Base-by-base conservation (phyloP, 2,329 filamentous ascomycete species). In the Tolypocladium paradoxum region DNA sequence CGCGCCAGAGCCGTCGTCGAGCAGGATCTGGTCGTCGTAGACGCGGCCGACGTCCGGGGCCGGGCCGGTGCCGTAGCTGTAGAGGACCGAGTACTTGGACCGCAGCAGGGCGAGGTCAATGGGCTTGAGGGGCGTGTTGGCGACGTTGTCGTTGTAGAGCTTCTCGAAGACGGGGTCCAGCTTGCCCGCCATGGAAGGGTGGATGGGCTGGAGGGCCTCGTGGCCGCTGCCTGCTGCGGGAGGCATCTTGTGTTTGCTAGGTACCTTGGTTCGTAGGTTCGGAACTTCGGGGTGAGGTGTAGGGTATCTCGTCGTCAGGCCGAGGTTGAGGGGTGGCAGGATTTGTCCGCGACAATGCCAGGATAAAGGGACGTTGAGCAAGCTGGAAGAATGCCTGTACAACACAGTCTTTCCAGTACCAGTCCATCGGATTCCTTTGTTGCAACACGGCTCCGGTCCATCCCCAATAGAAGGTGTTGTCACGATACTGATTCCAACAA, bases 131-230 rank as follows among this genome's bases (percentile, higher is more conserved):
- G 68, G 68, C 11, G 66, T 71, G 56, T 70, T 65, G 55, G 73
- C 72, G 49, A 74, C 65, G 55, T 73, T 64, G 47, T 71, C 63
- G 57, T 72, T 76, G 67, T 78, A 77, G 51, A 77, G 70, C 51
- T 73, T 66, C 54, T 75, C 65, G 55, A 76, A 77, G 45, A 64
- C 64, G 6, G 73, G 72, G 60, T 77, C 74, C 27, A 78, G 64
- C 51, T 71, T 70, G 52, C 70, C 69, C 22, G 70, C 66, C 61
- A 77, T 69, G 6, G 71, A 70, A 22, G 74, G 72, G 57, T 75
- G 73, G 52, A 78, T 68, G 22, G 74, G 73, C 60, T 78, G 76
- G 49, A 77, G 66, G 24, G 70, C 69, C 63, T 75, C 73, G 59
- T 75, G 70, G 51, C 55, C 61, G 36, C 24, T 46, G 18, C 55